A percentile compares a stretch with the other conserved stretches of the same genome.
Evolutionary conservation across 2,329 filamentous ascomycete species (phyloP).

Genomic region (Penicillium sp.): DNA sequence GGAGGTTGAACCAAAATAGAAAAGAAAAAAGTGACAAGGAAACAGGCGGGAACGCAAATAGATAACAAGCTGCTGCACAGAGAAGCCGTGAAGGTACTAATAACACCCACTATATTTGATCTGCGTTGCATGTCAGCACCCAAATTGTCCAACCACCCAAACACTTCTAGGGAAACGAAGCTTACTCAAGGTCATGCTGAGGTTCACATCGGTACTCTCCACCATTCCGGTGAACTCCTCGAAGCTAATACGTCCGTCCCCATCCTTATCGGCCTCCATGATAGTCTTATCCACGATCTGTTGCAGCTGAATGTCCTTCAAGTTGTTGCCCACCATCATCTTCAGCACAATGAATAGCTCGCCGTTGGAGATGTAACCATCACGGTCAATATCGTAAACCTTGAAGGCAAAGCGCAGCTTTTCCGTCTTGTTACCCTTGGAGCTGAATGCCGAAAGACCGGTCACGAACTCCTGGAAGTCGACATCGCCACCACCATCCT

Average conservation of each 20-base stretch:
- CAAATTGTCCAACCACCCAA: neutral
- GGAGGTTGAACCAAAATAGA: neutral
- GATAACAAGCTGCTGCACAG: neutral
- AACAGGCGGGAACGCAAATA: neutral
- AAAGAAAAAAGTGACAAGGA: neutral
- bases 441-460: conserved; percentile 90
- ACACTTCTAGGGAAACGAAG: conserved; percentile 6
- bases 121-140: conserved; percentile 13
- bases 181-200: conserved; percentile 68
- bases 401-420: conserved; percentile 98
- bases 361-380: conserved; percentile 97
- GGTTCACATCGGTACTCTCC: conserved; percentile 77
- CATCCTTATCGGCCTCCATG: conserved; percentile 97
- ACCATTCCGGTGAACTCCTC: conserved; percentile 99
- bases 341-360: conserved; percentile 99
- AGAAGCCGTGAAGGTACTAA: neutral
- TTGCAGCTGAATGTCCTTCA: conserved; percentile 98
- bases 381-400: conserved; percentile 98
- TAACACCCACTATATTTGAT: conserved; percentile 13
- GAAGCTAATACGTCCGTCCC: conserved; percentile 97
- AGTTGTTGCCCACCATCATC: conserved; percentile 99
- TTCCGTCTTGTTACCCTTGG: conserved; percentile 98
- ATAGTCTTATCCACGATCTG: conserved; percentile 99
- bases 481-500: conserved; percentile 95
- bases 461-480: conserved; percentile 99